Evolutionary conservation across 306 rosid genomes (phyloP).

Genomic region (Trifolium fragiferum): DNA sequence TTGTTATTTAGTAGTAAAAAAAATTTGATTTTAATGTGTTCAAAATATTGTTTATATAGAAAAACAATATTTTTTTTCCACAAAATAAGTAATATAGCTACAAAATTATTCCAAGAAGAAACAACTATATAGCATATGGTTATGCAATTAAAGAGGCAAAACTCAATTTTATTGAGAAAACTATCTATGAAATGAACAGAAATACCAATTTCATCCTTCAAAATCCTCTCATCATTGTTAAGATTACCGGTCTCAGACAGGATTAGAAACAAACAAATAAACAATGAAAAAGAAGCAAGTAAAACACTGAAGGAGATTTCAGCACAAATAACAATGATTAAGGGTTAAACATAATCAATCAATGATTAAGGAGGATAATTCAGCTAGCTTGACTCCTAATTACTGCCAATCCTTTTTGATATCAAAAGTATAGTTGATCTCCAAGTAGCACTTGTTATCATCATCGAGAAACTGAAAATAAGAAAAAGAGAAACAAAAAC

Average conservation of each 20-base stretch:
- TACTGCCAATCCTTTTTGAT: conserved; percentile 80
- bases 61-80: too few relatives aligned
- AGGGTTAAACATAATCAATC: conserved; percentile 32
- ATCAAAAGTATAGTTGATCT: conserved; percentile 86
- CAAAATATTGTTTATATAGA: too few relatives aligned
- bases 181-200: conserved; percentile 49
- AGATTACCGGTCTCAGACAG: conserved; percentile 51
- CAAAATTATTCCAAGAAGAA: conserved; percentile 14
- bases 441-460: conserved; percentile 90
- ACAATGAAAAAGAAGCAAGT: conserved; percentile 47
- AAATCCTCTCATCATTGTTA: conserved; percentile 60
- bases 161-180: conserved; percentile 54
- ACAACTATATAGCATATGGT: neutral
- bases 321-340: conserved; percentile 49
- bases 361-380: conserved; percentile 13
- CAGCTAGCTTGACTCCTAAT: conserved; percentile 35
- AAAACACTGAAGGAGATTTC: conserved; percentile 51
- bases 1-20: too few relatives aligned
- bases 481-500: neutral
- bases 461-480: conserved; percentile 77
- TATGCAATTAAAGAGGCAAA: conserved; percentile 30
- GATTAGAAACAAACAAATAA: conserved; percentile 42
- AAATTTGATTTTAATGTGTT: too few relatives aligned
- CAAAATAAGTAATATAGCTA: too few relatives aligned
- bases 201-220: conserved; percentile 37